Percentiles rank a stretch among this genome's conserved stretches.
Evolutionary conservation across 345 rosid genomes (phyloP).

Genomic region (Eucalyptus paniculata): DNA sequence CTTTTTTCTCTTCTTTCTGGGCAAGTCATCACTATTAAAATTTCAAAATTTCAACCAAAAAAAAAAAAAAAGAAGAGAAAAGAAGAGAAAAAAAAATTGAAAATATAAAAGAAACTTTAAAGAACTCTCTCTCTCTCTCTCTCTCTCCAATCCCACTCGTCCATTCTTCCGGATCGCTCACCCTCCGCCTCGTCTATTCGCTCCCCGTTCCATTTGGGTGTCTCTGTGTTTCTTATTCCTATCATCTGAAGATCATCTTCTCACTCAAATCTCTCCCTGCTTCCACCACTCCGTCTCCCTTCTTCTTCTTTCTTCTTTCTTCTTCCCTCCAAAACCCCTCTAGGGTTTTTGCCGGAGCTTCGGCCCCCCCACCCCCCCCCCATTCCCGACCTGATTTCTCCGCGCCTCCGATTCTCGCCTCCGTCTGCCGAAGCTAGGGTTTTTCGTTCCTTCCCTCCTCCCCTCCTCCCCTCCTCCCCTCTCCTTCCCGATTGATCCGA

Average conservation of each 20-base stretch:
- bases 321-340: background rate
- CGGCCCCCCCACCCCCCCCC: background rate
- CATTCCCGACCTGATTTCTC: background rate
- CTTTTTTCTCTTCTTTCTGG: background rate
- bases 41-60: background rate
- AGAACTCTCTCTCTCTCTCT: background rate
- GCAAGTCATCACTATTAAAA: background rate
- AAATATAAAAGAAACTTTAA: background rate
- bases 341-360: background rate
- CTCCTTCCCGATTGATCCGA: background rate
- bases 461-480: accelerated
- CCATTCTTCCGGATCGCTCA: background rate
- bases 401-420: background rate
- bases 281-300: background rate
- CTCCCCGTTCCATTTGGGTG: background rate
- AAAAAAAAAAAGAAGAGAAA: accelerated
- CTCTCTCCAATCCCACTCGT: background rate
- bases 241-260: no score
- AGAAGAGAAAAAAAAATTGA: accelerated
- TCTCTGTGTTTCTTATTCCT: background rate
- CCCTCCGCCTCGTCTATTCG: background rate
- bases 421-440: background rate
- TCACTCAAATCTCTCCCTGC: background rate
- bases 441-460: background rate
- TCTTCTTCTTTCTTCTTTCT: background rate